Evolutionary conservation across 805 yeast genomes (phyloP).

Genomic region (Teunomyces kruisii): DNA sequence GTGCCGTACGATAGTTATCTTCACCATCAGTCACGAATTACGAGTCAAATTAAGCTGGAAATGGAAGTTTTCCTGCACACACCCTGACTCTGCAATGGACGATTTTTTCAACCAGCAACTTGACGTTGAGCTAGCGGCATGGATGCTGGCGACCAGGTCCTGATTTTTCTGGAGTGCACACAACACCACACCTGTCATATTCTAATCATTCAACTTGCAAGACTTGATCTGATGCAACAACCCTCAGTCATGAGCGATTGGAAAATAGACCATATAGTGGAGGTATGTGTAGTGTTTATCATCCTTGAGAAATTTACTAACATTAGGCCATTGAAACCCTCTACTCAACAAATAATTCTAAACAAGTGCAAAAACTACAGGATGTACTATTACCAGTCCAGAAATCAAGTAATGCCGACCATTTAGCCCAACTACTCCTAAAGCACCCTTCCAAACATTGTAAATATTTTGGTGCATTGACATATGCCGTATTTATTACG

Average conservation of each 20-base stretch:
- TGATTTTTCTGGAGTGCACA: background rate
- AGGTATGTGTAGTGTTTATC: conserved; percentile 2
- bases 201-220: background rate
- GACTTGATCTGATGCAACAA: background rate
- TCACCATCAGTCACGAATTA: background rate
- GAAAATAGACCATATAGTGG: conserved; percentile 6
- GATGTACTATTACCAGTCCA: conserved; percentile 58
- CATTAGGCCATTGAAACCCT: conserved; percentile 40
- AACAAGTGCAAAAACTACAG: conserved; percentile 47
- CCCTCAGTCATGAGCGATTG: conserved; percentile 1
- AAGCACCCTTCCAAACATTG: conserved; percentile 42
- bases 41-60: too few species aligned
- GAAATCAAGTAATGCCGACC: conserved; percentile 53
- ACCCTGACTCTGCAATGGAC: background rate
- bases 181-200: background rate
- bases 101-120: background rate
- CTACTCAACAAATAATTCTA: conserved; percentile 41
- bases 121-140: background rate
- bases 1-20: conserved; percentile 4
- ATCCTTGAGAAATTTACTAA: background rate
- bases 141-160: too few species aligned
- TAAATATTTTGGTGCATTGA: conserved; percentile 79
- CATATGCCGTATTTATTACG: conserved; percentile 65
- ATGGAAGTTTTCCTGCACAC: background rate
- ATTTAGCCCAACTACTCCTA: conserved; percentile 56